Base-by-base conservation (phyloP, 164 flowering plant genomes). In the Tinospora cordifolia region DNA sequence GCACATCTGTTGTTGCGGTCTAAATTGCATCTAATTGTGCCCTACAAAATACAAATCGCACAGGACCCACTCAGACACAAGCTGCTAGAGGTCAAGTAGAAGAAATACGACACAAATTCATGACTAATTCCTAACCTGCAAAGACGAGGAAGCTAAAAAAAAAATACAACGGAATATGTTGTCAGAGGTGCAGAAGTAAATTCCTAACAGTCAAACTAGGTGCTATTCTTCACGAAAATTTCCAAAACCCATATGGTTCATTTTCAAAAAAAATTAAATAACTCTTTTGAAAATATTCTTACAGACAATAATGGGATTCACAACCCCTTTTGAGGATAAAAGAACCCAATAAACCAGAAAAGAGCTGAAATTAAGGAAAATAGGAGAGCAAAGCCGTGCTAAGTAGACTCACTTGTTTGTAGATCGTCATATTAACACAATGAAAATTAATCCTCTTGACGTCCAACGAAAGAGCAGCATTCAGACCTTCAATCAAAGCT, bases 401-500 rank as follows among this genome's bases (percentile, higher is more conserved):
- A 47, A 46, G 8, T 11, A n/a, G 15, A 83, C 93, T 86, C 74
- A 92, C 98, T 71, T 69, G 82, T 66, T 84, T 79, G 68, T 72
- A 83, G 22, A 88, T 66, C 8, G 86, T 70, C 66, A 39, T 63
- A 27, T 79, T 79, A 74, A 85, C 92, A 49, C 80, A 81, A 62
- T 74, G 83, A 41, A 85, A 65, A 2, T 62, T 57, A 44, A 90
- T 60, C 62, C 77, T 72, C 73, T 83, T 84, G 38, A 92, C 68
- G 3, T 79, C 86, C 81, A 92, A 76, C 8, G 72, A 70, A 21
- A 82, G 38, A 2, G 92, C 93, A 6, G 82, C 85, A 65, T 77
- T 77, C 19, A 92, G 82, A 15, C 91, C 97, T 78, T 88, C 91
- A 30, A 85, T 79, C 81, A 90, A 76, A 8, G 98, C 95, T 80